Evolutionary conservation across 2,329 filamentous ascomycete species (phyloP).

Genomic region (Fusarium sp.): DNA sequence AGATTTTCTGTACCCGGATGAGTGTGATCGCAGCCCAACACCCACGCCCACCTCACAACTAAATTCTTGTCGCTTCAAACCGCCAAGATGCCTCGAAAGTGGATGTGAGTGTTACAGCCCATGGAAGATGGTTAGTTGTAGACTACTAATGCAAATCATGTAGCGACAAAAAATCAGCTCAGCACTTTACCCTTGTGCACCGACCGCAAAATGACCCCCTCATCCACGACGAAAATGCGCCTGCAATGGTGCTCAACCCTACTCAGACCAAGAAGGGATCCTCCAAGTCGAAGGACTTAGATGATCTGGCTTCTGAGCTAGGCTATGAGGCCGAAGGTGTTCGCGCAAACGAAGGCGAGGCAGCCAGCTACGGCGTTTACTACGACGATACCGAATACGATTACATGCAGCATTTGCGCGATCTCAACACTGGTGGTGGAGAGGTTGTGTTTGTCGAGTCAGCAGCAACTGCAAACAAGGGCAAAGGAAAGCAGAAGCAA

Average conservation of each 20-base stretch:
- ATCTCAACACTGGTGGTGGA: slow-evolving; percentile 79
- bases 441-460: slow-evolving; percentile 87
- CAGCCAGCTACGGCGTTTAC: slow-evolving; percentile 92
- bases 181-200: slow-evolving; percentile 94
- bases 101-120: slow-evolving; percentile 11
- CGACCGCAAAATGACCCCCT: slow-evolving; percentile 97
- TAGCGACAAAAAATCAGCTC: slow-evolving; percentile 87
- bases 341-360: slow-evolving; percentile 93
- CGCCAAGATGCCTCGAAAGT: slow-evolving; percentile 65
- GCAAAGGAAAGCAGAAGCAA: slow-evolving; percentile 79
- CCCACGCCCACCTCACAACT: slow-evolving; percentile 30
- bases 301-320: slow-evolving; percentile 81
- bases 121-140: no score
- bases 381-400: slow-evolving; percentile 97
- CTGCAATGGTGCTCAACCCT: slow-evolving; percentile 89
- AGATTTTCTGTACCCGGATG: slow-evolving; percentile 46
- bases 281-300: slow-evolving; percentile 71
- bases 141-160: slow-evolving; percentile 16
- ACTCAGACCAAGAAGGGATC: slow-evolving; percentile 56
- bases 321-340: slow-evolving; percentile 73
- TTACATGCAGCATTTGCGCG: slow-evolving; percentile 98
- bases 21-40: slow-evolving; percentile 45
- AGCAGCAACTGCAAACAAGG: slow-evolving; percentile 70
- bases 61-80: slow-evolving; percentile 29
- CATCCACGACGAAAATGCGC: slow-evolving; percentile 90